phyloP scores from a whole-genome alignment of 2,329 filamentous ascomycete species.

The Incumbomyces lentus region DNA sequence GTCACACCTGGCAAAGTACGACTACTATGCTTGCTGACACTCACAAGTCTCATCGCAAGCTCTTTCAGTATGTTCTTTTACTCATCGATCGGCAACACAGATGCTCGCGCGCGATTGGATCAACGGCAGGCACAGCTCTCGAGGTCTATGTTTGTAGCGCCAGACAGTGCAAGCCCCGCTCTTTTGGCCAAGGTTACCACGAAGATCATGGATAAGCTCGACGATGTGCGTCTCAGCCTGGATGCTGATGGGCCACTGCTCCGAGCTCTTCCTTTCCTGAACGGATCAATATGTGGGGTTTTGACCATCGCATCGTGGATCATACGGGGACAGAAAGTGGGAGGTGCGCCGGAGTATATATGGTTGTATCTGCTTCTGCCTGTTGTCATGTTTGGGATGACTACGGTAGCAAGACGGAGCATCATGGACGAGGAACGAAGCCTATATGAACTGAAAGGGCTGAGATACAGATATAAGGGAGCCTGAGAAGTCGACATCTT shows the following conservation, averaged over 20 bases:
- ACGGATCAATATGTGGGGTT: slow-evolving; percentile 12
- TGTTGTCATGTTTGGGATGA: slow-evolving; percentile 13
- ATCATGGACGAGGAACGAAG: slow-evolving; percentile 18
- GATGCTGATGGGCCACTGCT: neutral
- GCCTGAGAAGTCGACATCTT: slow-evolving; percentile 4
- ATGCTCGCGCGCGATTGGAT: neutral
- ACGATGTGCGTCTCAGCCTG: slow-evolving; percentile 1
- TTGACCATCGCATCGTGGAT: slow-evolving; percentile 11
- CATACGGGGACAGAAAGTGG: slow-evolving; percentile 5
- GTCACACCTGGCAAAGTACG: slow-evolving; percentile 6
- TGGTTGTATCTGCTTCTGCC: slow-evolving; percentile 20
- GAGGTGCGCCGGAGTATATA: slow-evolving; percentile 13
- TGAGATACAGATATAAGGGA: slow-evolving; percentile 21
- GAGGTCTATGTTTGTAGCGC: neutral
- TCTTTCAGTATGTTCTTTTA: slow-evolving; percentile 18
- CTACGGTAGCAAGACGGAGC: slow-evolving; percentile 14
- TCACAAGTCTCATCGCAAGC: slow-evolving; percentile 17
- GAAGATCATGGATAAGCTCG: slow-evolving; percentile 3
- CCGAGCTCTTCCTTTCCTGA: slow-evolving; percentile 15
- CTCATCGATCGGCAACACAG: slow-evolving; percentile 1
- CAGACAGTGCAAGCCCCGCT: neutral
- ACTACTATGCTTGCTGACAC: slow-evolving; percentile 15
- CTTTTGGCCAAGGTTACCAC: neutral
- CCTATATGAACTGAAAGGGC: slow-evolving; percentile 14
- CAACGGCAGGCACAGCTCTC: slow-evolving; percentile 1